Evolutionary conservation across 1,284 basidiomycete species (phyloP).

Genomic region (Boletellus deceptivus): DNA sequence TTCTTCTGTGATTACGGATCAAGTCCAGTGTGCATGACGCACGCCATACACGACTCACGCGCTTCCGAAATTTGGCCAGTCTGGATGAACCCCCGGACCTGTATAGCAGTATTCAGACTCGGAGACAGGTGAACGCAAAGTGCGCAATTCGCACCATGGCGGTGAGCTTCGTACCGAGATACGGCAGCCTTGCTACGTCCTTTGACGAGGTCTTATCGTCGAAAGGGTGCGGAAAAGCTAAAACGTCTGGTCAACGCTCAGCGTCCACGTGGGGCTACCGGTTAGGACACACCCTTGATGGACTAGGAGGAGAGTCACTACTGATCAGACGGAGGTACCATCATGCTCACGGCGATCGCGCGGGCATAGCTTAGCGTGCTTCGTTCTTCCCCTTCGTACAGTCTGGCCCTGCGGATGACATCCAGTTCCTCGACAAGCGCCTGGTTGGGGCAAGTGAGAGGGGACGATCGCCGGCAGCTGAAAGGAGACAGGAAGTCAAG

Average conservation of each 20-base stretch:
- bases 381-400: slow-evolving; percentile 60
- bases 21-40: not conserved
- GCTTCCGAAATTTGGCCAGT: slow-evolving; percentile 59
- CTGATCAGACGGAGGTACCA: not conserved
- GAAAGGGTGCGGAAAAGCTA: slow-evolving; percentile 65
- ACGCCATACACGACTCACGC: slow-evolving; percentile 38
- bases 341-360: slow-evolving; percentile 55
- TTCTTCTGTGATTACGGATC: slow-evolving; percentile 38
- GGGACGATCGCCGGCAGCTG: slow-evolving; percentile 60
- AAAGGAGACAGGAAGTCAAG: slow-evolving; percentile 45
- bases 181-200: slow-evolving; percentile 55
- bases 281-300: slow-evolving; percentile 53
- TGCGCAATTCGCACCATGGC: slow-evolving; percentile 46
- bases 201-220: slow-evolving; percentile 37
- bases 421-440: slow-evolving; percentile 52
- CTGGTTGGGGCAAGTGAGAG: slow-evolving; percentile 66
- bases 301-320: slow-evolving; percentile 35
- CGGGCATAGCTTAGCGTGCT: slow-evolving; percentile 68
- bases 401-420: slow-evolving; percentile 55
- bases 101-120: not conserved
- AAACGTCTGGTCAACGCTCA: slow-evolving; percentile 1
- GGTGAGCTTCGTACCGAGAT: slow-evolving; percentile 58
- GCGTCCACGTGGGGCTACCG: not conserved
- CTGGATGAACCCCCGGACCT: slow-evolving; percentile 64
- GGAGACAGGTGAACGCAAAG: not conserved